phyloP scores from a whole-genome alignment of 2,329 filamentous ascomycete species.

The Metarhizium humberi region DNA sequence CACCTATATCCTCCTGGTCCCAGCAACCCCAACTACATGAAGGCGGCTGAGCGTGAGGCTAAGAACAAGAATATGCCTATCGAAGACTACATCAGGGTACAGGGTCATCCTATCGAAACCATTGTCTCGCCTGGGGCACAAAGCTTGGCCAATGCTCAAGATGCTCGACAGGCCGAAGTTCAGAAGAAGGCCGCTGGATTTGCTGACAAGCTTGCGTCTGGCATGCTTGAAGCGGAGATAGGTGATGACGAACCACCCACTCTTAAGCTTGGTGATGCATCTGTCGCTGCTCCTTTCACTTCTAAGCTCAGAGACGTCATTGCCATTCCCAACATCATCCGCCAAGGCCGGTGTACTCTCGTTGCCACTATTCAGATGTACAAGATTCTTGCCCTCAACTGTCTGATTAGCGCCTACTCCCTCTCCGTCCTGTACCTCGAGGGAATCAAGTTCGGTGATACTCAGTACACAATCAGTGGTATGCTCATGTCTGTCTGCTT shows the following conservation, averaged over 20 bases:
- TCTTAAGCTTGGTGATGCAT: slow-evolving; percentile 94
- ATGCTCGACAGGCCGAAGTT: slow-evolving; percentile 45
- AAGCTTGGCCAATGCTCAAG: slow-evolving; percentile 29
- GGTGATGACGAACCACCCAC: slow-evolving; percentile 87
- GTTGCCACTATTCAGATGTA: slow-evolving; percentile 99
- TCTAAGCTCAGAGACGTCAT: slow-evolving; percentile 96
- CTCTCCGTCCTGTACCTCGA: slow-evolving; percentile 93
- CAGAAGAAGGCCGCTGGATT: slow-evolving; percentile 66
- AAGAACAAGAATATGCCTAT: slow-evolving; percentile 63
- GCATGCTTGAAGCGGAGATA: slow-evolving; percentile 84
- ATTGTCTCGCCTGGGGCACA: slow-evolving; percentile 59
- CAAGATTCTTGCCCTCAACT: slow-evolving; percentile 97
- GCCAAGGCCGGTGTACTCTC: slow-evolving; percentile 92
- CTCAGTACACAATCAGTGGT: slow-evolving; percentile 95
- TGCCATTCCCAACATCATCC: slow-evolving; percentile 95
- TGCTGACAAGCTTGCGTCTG: slow-evolving; percentile 76
- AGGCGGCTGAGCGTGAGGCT: slow-evolving; percentile 81
- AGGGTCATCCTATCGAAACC: slow-evolving; percentile 48
- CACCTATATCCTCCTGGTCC: slow-evolving; percentile 90
- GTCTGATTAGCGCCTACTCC: slow-evolving; percentile 95
- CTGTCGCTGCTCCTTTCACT: slow-evolving; percentile 93
- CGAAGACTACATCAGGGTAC: slow-evolving; percentile 45
- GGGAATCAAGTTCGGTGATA: slow-evolving; percentile 98
- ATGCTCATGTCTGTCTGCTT: slow-evolving; percentile 99
- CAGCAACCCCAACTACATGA: slow-evolving; percentile 86